These are phyloP conservation scores for Kluyveromyces starmeri DNA, from an alignment of 805 yeast genomes.

Conservation along the genomic window DNA sequence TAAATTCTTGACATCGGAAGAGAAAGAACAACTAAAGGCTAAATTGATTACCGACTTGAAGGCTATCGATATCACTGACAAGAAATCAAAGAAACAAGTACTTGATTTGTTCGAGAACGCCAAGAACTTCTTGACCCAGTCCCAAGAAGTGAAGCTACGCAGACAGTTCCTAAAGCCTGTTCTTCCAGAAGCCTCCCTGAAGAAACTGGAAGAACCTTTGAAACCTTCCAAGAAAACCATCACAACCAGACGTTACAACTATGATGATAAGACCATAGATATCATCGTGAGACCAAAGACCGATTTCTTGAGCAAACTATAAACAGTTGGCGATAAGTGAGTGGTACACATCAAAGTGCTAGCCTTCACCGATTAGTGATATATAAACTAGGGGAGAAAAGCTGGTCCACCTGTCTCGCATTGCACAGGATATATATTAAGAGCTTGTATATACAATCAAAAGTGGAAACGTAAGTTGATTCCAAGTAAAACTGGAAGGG, in stretches of 20 bases:
- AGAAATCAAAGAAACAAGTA: conserved; percentile 33
- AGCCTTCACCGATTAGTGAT: no score
- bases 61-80: conserved; percentile 7
- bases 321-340: conserved; percentile 1
- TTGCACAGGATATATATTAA: no score
- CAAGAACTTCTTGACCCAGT: conserved; percentile 20
- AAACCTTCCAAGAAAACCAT: conserved; percentile 42
- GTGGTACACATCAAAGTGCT: no score
- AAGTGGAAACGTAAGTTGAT: no score
- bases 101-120: conserved; percentile 34
- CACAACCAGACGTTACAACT: conserved; percentile 52
- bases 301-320: conserved; percentile 33
- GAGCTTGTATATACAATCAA: no score
- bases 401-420: no score
- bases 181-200: conserved; percentile 36
- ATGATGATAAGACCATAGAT: conserved; percentile 42
- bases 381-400: no score
- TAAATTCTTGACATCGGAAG: conserved; percentile 24
- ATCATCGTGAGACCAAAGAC: conserved; percentile 45
- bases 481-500: no score
- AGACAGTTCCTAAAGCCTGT: conserved; percentile 47
- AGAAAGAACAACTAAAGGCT: conserved; percentile 20
- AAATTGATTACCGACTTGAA: conserved; percentile 21
- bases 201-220: background rate
- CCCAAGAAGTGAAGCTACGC: conserved; percentile 34